A percentile compares a stretch with the other conserved stretches of the same genome.
Conservation (phyloP, 352 stramenopile species). For the Phytophthora multivora region DNA sequence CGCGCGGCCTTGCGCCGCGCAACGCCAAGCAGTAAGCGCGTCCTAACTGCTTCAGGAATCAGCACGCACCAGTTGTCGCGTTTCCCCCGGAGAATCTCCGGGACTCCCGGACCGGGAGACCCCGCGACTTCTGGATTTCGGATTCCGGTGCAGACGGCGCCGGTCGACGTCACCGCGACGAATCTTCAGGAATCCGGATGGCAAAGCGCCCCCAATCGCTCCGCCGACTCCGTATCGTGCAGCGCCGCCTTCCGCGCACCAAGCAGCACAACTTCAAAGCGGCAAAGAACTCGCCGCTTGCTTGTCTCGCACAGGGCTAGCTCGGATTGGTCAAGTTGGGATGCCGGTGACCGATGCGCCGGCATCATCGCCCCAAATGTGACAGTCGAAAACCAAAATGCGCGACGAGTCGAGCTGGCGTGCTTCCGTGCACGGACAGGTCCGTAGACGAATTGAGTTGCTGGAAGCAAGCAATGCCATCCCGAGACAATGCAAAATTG, state of each 20-base stretch:
- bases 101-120: no score
- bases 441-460: constrained; percentile 23
- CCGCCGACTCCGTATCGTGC: background rate
- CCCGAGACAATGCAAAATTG: no score
- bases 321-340: background rate
- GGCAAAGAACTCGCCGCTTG: constrained; percentile 5
- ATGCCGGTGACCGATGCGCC: background rate
- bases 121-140: background rate
- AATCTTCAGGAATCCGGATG: constrained; percentile 27
- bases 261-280: constrained; percentile 25
- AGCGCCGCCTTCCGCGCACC: constrained; percentile 3
- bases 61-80: background rate
- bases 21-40: background rate
- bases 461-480: background rate
- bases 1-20: background rate
- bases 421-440: constrained; percentile 5
- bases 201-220: constrained; percentile 13
- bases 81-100: no score
- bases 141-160: constrained; percentile 12
- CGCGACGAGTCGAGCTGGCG: constrained; percentile 24
- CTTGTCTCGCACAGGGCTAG: background rate
- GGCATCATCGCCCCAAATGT: constrained; percentile 18
- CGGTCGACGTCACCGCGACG: background rate
- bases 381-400: constrained; percentile 21
- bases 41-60: constrained; percentile 8